Conservation (phyloP, 2,329 filamentous ascomycete species). For the Monosporascus sp. region DNA sequence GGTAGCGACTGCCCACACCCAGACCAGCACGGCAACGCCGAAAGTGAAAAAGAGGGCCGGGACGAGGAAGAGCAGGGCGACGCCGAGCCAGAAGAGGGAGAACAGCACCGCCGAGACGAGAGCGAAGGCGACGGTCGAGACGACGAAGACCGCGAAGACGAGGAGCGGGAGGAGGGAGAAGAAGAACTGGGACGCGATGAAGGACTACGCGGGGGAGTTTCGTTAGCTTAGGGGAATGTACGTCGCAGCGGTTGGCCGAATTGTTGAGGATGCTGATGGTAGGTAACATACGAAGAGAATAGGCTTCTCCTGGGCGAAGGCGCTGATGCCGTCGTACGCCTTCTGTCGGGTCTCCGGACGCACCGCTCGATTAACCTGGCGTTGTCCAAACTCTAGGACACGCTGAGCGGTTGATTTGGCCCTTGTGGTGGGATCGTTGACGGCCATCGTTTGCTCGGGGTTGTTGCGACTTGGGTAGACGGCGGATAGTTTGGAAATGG, state of each 20-base stretch:
- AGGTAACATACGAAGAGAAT: slow-evolving; percentile 57
- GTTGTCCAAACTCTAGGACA: slow-evolving; percentile 36
- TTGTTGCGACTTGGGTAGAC: no score
- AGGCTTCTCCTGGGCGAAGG: slow-evolving; percentile 60
- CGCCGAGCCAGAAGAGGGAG: slow-evolving; percentile 60
- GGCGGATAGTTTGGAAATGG: no score
- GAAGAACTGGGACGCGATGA: slow-evolving; percentile 59
- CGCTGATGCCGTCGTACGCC: slow-evolving; percentile 45
- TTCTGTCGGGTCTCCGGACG: slow-evolving; percentile 56
- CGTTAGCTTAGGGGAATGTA: background rate
- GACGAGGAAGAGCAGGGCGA: slow-evolving; percentile 62
- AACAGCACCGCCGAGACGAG: slow-evolving; percentile 59
- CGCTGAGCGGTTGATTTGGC: slow-evolving; percentile 29
- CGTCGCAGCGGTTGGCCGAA: no score
- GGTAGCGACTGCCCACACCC: slow-evolving; percentile 60
- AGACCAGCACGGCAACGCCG: slow-evolving; percentile 57
- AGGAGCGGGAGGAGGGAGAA: slow-evolving; percentile 63
- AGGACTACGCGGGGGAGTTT: slow-evolving; percentile 45
- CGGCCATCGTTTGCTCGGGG: slow-evolving; percentile 6
- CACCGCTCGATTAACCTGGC: slow-evolving; percentile 46
- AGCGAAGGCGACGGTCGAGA: slow-evolving; percentile 58
- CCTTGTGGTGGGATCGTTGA: slow-evolving; percentile 17
- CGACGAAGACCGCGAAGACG: slow-evolving; percentile 62
- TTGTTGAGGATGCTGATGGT: background rate
- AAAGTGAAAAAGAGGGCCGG: slow-evolving; percentile 64